A percentile compares a stretch with the other conserved stretches of the same genome.
These are phyloP conservation scores for Heritiera fomes DNA, from an alignment of 345 rosid species.

Conservation along the genomic window DNA sequence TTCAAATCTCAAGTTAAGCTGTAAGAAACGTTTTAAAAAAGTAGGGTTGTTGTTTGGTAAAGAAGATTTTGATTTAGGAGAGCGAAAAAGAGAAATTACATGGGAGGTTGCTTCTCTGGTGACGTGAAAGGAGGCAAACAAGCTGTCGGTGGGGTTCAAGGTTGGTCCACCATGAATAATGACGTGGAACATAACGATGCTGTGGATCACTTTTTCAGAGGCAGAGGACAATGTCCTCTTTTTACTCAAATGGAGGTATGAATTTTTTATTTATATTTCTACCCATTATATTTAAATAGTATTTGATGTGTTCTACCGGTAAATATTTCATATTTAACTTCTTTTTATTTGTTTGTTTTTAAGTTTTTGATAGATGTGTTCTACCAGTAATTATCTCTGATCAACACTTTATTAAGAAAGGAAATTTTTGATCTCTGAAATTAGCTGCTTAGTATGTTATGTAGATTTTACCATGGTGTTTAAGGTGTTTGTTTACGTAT, in stretches of 20 bases:
- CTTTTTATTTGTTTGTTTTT: neutral
- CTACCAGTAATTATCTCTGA: neutral
- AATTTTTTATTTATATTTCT: neutral
- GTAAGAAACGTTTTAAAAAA: neutral
- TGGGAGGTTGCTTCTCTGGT: constrained; percentile 69
- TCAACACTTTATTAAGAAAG: neutral
- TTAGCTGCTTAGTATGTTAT: neutral
- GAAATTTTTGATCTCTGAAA: neutral
- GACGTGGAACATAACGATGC: constrained; percentile 55
- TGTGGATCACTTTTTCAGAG: constrained; percentile 64
- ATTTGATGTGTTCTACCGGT: neutral
- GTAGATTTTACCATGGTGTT: neutral
- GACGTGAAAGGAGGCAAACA: constrained; percentile 72
- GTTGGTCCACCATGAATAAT: constrained; percentile 31
- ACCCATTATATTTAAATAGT: neutral
- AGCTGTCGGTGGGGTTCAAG: constrained; percentile 64
- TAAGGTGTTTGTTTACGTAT: neutral
- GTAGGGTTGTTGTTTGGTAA: neutral
- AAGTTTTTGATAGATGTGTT: neutral
- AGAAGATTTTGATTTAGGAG: neutral
- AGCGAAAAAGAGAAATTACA: constrained; percentile 22
- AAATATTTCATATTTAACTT: neutral
- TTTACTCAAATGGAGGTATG: constrained; percentile 72
- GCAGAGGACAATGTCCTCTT: constrained; percentile 53
- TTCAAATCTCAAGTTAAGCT: neutral